Base-by-base conservation (phyloP, 768 basidiomycete genomes). In the Pulveroboletus ravenelii region DNA sequence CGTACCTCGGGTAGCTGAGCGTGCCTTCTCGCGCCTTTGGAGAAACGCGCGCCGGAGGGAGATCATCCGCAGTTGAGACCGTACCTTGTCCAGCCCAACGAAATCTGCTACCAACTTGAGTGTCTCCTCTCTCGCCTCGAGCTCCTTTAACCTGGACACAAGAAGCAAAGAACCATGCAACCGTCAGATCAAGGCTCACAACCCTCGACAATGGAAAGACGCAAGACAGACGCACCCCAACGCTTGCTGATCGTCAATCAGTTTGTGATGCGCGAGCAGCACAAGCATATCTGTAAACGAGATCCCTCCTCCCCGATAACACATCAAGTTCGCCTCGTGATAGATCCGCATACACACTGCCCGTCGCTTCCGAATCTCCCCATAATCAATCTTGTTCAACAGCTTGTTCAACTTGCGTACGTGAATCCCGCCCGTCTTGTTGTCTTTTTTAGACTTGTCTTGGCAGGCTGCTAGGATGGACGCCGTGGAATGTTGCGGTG, bases 231-330 rank as follows among this genome's bases (percentile, higher is more conserved):
- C 90, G 64, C 66, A 95, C 94, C 84, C 79, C 23, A 98, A 71
- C 13, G 94, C 94, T 29, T 92, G 88, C 25, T 80, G 81, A 68
- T 96, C 93, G 44, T 90, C 79, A 55, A 97, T 92, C 45, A 98
- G 71, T 66, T 90, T 93, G 71, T 97, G 85, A 64, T 96, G 95
- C 1, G 90, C 87, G 36, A 98, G 72, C 40, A 97, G 71, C 31
- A 88, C 64, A 3, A 98, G 77, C 89, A 95, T 95, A 40, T 83
- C 80, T 1, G 84, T 89, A 73, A 97, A 97, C 20, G 90, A 88
- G 52, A 98, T 91, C 9, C 93, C 93, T 45, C 81, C 77, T 1
- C 83, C 82, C 30, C 76, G 78, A 53, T 86, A 78, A 54, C 84
- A 82, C 3, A 82, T 78, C 30, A 93, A 79, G 56, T 72, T 74